Percentiles rank a stretch among this genome's conserved stretches.
These are phyloP conservation scores for Citrus maxima DNA, from an alignment of 345 rosid genomes.

Conservation along the genomic window DNA sequence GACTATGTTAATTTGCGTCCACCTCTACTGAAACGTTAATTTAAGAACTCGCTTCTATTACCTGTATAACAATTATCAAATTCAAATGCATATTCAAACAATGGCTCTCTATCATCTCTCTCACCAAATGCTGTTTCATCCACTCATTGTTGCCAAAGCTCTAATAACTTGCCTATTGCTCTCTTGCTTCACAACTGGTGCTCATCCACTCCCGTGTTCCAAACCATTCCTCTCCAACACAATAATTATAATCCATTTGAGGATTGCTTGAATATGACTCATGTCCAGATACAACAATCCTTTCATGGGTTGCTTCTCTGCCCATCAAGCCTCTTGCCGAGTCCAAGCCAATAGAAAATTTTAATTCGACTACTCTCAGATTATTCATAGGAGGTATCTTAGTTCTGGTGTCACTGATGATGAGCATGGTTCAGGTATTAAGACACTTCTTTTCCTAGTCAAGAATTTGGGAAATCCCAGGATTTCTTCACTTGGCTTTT, in stretches of 20 bases:
- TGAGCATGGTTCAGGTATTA: neutral
- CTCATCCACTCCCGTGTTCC: neutral
- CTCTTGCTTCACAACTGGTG: slow-evolving; percentile 9
- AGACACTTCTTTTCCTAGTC: neutral
- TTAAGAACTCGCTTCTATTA: slow-evolving; percentile 2
- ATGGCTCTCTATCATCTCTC: slow-evolving; percentile 14
- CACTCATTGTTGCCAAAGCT: neutral
- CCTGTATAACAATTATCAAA: slow-evolving; percentile 8
- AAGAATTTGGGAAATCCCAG: neutral
- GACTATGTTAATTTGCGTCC: neutral
- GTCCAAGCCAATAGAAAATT: neutral
- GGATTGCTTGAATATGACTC: slow-evolving; percentile 12
- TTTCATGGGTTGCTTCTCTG: neutral
- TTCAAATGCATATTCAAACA: slow-evolving; percentile 14
- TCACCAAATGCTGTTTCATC: slow-evolving; percentile 12
- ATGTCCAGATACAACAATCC: slow-evolving; percentile 8
- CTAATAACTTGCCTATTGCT: neutral
- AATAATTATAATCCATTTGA: neutral
- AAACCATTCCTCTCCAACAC: neutral
- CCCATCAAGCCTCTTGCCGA: neutral
- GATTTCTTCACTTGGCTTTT: neutral
- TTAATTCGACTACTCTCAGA: neutral
- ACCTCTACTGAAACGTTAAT: neutral
- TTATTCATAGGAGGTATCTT: neutral
- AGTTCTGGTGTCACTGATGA: neutral